These are phyloP conservation scores for Xylaria flabelliformis DNA, from an alignment of 495 filamentous ascomycete genomes.

Conservation along the genomic window DNA sequence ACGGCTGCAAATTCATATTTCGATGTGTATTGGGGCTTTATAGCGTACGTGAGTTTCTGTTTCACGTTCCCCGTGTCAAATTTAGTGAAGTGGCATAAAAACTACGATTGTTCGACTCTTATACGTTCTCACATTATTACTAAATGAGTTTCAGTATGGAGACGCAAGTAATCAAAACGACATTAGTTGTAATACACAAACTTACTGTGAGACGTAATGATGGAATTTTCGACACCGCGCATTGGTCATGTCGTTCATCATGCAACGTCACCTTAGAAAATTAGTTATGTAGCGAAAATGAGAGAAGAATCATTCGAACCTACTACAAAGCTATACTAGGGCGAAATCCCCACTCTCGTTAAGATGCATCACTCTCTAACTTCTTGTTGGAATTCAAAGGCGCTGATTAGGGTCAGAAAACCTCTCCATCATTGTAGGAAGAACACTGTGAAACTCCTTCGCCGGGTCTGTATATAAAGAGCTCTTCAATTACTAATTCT, in stretches of 20 bases:
- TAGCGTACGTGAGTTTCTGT: neutral
- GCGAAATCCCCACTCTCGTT: neutral
- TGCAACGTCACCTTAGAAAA: neutral
- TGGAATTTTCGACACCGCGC: neutral
- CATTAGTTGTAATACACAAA: neutral
- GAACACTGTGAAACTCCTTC: too few species aligned
- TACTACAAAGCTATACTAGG: neutral
- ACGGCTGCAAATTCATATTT: neutral
- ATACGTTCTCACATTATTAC: neutral
- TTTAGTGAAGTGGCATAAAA: neutral
- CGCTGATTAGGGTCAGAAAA: too few species aligned
- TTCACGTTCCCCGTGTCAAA: neutral
- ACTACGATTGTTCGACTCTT: neutral
- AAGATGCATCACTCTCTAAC: neutral
- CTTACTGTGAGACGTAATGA: neutral
- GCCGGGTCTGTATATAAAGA: too few species aligned
- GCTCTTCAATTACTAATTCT: too few species aligned
- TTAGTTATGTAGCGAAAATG: neutral
- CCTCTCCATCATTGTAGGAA: too few species aligned
- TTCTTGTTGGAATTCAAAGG: too few species aligned
- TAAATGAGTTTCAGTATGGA: neutral
- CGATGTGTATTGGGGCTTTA: neutral
- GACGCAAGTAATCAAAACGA: neutral
- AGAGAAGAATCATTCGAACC: neutral
- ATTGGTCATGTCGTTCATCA: neutral